Conservation (phyloP, 2,329 filamentous ascomycete species). For the Ambrosiella beaveri region DNA sequence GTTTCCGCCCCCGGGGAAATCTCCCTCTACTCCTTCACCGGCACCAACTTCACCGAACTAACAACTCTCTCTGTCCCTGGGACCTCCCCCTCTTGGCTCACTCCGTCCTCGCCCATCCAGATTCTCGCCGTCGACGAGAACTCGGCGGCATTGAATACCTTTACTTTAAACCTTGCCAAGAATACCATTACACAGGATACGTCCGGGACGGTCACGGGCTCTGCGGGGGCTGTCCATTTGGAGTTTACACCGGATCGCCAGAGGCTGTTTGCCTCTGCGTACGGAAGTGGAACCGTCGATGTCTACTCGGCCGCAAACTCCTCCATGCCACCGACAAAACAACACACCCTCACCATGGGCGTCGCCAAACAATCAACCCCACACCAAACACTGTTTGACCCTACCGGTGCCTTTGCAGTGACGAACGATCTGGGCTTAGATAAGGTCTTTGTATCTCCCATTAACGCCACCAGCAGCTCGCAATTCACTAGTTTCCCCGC, state of each 20-base stretch:
- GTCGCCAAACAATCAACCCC: constrained; percentile 24
- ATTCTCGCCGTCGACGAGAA: constrained; percentile 34
- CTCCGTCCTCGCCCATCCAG: constrained; percentile 22
- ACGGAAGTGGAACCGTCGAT: constrained; percentile 16
- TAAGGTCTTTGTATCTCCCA: constrained; percentile 29
- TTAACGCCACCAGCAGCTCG: constrained; percentile 23
- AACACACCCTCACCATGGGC: constrained; percentile 14
- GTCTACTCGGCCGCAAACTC: constrained; percentile 20
- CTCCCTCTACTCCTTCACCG: constrained; percentile 23
- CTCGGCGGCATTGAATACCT: constrained; percentile 23
- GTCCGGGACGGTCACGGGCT: constrained; percentile 20
- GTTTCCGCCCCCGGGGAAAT: constrained; percentile 25
- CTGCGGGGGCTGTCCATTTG: constrained; percentile 21
- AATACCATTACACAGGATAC: constrained; percentile 21
- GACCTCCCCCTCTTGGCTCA: constrained; percentile 29
- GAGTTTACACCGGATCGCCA: constrained; percentile 2
- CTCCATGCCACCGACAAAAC: constrained; percentile 14
- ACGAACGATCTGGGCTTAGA: constrained; percentile 34
- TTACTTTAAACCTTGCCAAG: constrained; percentile 21
- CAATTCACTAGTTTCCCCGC: constrained; percentile 20
- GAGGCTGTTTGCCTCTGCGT: constrained; percentile 7
- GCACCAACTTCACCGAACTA: constrained; percentile 22
- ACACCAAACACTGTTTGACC: constrained; percentile 32
- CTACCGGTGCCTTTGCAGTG: constrained; percentile 31
- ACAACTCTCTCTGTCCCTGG: constrained; percentile 19